phyloP scores from a whole-genome alignment of 2,329 filamentous ascomycete species.

The Epichloe elymi region DNA sequence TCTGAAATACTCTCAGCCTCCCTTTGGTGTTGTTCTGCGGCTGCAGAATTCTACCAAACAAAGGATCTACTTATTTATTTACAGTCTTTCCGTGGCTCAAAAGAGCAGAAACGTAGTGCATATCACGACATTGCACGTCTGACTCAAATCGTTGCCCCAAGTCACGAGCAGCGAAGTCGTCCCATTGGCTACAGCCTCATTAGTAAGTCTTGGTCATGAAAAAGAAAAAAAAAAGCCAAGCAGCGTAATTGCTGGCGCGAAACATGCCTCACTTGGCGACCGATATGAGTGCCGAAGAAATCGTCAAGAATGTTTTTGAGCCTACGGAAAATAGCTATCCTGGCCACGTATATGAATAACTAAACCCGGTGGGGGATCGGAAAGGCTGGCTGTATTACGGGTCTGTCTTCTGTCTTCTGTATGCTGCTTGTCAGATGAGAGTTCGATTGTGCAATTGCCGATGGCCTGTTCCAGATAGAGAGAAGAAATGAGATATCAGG shows the following conservation, averaged over 20 bases:
- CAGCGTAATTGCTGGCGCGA: background rate
- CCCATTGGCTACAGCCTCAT: constrained; percentile 41
- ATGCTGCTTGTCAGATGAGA: too few species aligned
- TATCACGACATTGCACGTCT: too few species aligned
- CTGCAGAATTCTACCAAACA: too few species aligned
- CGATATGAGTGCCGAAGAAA: constrained; percentile 24
- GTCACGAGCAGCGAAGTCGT: constrained; percentile 28
- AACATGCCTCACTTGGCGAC: constrained; percentile 31
- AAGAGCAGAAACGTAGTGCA: too few species aligned
- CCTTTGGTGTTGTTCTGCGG: too few species aligned
- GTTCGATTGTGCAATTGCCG: background rate
- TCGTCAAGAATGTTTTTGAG: constrained; percentile 35
- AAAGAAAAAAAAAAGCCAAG: too few species aligned
- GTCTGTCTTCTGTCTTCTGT: background rate
- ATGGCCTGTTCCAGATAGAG: too few species aligned
- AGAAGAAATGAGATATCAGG: background rate
- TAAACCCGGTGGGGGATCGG: background rate
- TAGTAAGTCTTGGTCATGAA: constrained; percentile 22
- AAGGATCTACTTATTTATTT: too few species aligned
- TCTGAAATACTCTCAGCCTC: too few species aligned
- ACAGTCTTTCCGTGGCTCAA: too few species aligned
- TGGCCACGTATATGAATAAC: constrained; percentile 7
- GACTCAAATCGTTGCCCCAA: background rate
- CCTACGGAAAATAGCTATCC: constrained; percentile 37
- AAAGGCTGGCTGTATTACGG: background rate